phyloP scores from a whole-genome alignment of 2,329 filamentous ascomycete genomes.

The Talaromyces sp. region DNA sequence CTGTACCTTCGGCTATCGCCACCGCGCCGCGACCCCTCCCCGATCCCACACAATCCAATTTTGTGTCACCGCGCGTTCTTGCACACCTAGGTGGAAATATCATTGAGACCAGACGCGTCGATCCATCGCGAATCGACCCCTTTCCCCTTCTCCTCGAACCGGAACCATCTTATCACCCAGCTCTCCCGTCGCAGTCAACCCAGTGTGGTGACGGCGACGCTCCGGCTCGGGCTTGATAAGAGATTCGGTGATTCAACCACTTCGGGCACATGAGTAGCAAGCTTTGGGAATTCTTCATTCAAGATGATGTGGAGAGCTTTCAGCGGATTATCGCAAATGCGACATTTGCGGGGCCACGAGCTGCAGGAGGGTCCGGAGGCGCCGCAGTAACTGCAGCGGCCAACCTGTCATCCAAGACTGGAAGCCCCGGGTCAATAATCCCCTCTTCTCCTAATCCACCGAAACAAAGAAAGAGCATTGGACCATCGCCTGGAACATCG shows the following conservation, averaged over 20 bases:
- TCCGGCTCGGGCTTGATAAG: conserved; percentile 62
- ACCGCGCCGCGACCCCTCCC: conserved; percentile 15
- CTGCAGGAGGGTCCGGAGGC: conserved; percentile 27
- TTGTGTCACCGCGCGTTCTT: conserved; percentile 9
- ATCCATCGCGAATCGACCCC: conserved; percentile 13
- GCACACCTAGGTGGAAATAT: neutral
- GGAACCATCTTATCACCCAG: conserved; percentile 39
- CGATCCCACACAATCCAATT: conserved; percentile 21
- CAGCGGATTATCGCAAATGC: conserved; percentile 80
- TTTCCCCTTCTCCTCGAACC: conserved; percentile 10
- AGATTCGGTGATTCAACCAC: conserved; percentile 37
- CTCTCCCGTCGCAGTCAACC: conserved; percentile 90
- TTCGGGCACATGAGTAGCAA: conserved; percentile 83
- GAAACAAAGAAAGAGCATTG: conserved; percentile 51
- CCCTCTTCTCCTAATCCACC: conserved; percentile 43
- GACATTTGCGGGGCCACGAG: conserved; percentile 40
- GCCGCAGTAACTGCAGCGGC: conserved; percentile 16
- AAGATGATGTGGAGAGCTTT: conserved; percentile 97
- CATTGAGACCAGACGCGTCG: conserved; percentile 19
- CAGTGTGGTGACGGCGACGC: conserved; percentile 87
- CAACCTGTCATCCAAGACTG: conserved; percentile 26
- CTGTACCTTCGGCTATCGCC: conserved; percentile 15
- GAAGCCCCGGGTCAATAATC: conserved; percentile 33
- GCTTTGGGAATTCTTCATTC: conserved; percentile 95
- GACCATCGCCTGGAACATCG: conserved; percentile 50